Conservation (phyloP, 2,329 filamentous ascomycete genomes). For the Cryphonectria nitschkei region DNA sequence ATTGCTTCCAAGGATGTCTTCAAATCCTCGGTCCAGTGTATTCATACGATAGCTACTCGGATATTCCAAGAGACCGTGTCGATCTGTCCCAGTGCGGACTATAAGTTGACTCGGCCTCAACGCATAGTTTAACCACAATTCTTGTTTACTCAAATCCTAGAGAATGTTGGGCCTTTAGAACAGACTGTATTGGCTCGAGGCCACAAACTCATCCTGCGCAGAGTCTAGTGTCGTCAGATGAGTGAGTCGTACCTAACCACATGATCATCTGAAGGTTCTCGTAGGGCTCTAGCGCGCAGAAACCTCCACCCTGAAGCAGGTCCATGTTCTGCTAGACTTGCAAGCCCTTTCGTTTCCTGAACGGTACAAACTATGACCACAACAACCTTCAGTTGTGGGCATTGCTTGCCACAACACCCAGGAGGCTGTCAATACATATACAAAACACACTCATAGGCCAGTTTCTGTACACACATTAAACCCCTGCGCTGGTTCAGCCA, state of each 20-base stretch:
- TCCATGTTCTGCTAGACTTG: constrained; percentile 39
- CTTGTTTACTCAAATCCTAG: background rate
- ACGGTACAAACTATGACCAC: constrained; percentile 34
- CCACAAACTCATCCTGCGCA: background rate
- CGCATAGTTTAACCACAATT: background rate
- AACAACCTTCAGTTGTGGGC: background rate
- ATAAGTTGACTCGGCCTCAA: background rate
- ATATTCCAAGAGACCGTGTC: too few relatives aligned
- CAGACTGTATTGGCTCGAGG: background rate
- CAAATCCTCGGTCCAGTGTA: background rate
- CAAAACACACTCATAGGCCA: background rate
- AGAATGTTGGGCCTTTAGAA: background rate
- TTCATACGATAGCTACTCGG: background rate
- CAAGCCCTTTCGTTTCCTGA: constrained; percentile 47
- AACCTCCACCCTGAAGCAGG: background rate
- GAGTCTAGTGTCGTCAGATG: background rate
- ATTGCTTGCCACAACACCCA: background rate
- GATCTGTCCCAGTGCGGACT: background rate
- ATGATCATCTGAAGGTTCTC: background rate
- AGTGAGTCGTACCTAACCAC: background rate
- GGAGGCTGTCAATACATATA: background rate
- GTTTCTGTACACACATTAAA: background rate
- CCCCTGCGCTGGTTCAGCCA: background rate
- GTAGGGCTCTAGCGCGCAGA: background rate
- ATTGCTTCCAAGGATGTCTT: background rate